Percentiles rank a stretch among this genome's conserved stretches.
Conservation (phyloP, 2,329 filamentous ascomycete species). For the Fusarium sarcochroum region DNA sequence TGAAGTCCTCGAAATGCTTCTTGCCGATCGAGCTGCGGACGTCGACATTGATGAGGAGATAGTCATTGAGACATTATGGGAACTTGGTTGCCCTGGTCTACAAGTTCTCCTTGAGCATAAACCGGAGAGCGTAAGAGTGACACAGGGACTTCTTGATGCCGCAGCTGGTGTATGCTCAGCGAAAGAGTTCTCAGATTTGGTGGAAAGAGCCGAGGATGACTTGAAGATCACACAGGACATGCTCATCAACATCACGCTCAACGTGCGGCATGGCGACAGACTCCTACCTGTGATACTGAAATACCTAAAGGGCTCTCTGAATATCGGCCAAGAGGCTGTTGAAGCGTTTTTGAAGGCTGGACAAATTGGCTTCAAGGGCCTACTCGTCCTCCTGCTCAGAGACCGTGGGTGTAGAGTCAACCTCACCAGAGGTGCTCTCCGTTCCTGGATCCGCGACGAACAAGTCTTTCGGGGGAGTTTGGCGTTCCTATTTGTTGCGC, state of each 20-base stretch:
- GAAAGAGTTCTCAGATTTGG: constrained; percentile 21
- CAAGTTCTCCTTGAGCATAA: constrained; percentile 27
- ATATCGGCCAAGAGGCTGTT: constrained; percentile 20
- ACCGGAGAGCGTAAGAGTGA: constrained; percentile 22
- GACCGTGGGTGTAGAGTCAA: constrained; percentile 28
- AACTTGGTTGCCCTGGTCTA: constrained; percentile 25
- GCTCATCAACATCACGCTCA: constrained; percentile 33
- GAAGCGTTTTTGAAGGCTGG: constrained; percentile 31
- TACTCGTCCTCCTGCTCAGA: constrained; percentile 25
- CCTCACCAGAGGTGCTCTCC: constrained; percentile 23
- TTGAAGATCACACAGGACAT: constrained; percentile 34
- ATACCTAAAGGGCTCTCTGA: constrained; percentile 21
- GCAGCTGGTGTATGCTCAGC: constrained; percentile 28
- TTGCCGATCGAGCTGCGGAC: constrained; percentile 24
- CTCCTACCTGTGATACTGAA: constrained; percentile 27
- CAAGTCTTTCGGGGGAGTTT: constrained; percentile 24
- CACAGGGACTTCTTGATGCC: constrained; percentile 26
- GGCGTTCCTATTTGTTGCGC: constrained; percentile 31
- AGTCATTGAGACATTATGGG: constrained; percentile 14
- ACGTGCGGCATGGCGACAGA: constrained; percentile 25
- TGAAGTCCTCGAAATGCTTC: constrained; percentile 35
- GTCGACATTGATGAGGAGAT: constrained; percentile 33
- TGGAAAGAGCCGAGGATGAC: constrained; percentile 24
- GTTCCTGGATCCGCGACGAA: constrained; percentile 31
- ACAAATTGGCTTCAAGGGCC: constrained; percentile 28